A percentile compares a stretch with the other conserved stretches of the same genome.
Evolutionary conservation across 306 rosid species (phyloP).

Genomic region (Coriaria nepalensis): DNA sequence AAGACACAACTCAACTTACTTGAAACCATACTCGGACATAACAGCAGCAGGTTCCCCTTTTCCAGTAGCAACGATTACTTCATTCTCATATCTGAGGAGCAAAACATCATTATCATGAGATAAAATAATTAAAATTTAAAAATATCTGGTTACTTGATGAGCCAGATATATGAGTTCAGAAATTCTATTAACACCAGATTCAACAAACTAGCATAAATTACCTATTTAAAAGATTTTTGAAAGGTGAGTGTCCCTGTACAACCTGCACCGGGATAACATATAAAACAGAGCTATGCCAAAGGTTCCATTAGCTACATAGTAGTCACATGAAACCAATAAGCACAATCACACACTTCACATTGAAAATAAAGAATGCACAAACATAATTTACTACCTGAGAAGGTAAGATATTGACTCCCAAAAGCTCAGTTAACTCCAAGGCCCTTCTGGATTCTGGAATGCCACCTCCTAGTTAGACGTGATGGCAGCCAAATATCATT

Average conservation of each 20-base stretch:
- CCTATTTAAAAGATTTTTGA: constrained; percentile 63
- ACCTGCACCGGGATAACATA: constrained; percentile 35
- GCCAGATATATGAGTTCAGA: too few relatives aligned
- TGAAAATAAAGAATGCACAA: too few relatives aligned
- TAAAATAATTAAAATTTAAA: constrained; percentile 1
- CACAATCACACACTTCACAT: too few relatives aligned
- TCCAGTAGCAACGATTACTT: constrained; percentile 72
- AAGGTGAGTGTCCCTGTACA: constrained; percentile 84
- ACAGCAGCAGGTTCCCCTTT: constrained; percentile 90
- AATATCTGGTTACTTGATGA: too few relatives aligned
- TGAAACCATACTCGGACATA: constrained; percentile 82
- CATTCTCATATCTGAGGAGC: constrained; percentile 49
- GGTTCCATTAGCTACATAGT: too few relatives aligned
- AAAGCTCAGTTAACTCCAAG: constrained; percentile 44
- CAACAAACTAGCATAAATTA: constrained; percentile 7
- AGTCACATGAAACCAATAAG: too few relatives aligned
- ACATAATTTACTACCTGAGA: constrained; percentile 36
- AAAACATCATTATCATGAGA: constrained; percentile 5
- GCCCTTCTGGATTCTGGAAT: constrained; percentile 79
- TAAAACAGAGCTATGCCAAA: too few relatives aligned
- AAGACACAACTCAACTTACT: constrained; percentile 25
- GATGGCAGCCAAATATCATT: too few relatives aligned
- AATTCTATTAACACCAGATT: too few relatives aligned
- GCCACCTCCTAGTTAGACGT: constrained; percentile 54
- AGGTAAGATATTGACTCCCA: constrained; percentile 52